Conservation (phyloP, 768 basidiomycete genomes). For the Cystofilobasidium ferigula region DNA sequence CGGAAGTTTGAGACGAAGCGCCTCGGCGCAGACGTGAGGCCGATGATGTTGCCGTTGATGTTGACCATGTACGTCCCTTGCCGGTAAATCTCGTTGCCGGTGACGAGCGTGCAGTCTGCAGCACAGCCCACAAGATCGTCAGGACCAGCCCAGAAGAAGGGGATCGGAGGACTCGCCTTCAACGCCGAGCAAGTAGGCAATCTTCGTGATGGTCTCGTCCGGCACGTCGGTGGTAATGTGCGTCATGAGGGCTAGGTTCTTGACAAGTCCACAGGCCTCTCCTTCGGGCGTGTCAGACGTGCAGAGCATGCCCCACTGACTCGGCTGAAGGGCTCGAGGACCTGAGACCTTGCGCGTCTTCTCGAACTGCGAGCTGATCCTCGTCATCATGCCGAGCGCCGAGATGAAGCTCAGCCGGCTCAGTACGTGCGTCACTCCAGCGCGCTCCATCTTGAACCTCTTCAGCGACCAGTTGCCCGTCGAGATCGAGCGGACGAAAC, state of each 20-base stretch:
- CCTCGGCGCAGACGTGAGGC: conserved; percentile 71
- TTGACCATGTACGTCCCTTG: conserved; percentile 86
- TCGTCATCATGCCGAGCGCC: conserved; percentile 99
- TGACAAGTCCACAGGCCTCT: conserved; percentile 95
- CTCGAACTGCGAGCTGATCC: conserved; percentile 96
- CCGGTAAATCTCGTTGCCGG: conserved; percentile 93
- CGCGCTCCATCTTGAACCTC: conserved; percentile 98
- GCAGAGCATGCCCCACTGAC: conserved; percentile 98
- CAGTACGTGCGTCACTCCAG: conserved; percentile 94
- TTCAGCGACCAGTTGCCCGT: conserved; percentile 99
- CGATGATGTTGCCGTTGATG: conserved; percentile 91
- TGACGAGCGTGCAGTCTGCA: conserved; percentile 75
- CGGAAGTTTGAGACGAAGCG: conserved; percentile 85
- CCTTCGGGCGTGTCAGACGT: conserved; percentile 99
- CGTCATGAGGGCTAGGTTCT: conserved; percentile 97
- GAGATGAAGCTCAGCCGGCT: conserved; percentile 91
- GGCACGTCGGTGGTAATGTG: conserved; percentile 99
- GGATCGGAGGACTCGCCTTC: conserved; percentile 52
- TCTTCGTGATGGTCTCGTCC: conserved; percentile 78
- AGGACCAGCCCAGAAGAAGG: not conserved
- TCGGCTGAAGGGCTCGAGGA: conserved; percentile 88
- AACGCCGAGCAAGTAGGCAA: conserved; percentile 90
- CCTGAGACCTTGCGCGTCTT: conserved; percentile 98
- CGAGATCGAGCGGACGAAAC: conserved; percentile 92
- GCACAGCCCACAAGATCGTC: not conserved